Conservation (phyloP, 495 filamentous ascomycete species). For the Penicillium taxi region DNA sequence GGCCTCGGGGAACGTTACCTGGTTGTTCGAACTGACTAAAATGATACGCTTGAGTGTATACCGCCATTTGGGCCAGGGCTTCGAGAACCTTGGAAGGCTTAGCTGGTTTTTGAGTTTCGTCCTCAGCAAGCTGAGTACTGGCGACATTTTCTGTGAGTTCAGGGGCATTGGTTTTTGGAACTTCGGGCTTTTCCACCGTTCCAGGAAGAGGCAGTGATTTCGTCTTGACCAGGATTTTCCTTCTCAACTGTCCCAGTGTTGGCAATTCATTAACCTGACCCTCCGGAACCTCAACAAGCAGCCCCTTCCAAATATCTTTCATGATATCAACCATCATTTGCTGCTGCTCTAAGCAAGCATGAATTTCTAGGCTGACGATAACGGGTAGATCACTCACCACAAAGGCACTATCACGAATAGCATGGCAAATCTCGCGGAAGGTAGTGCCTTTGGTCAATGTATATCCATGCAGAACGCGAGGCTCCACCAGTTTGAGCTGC, state of each 20-base stretch:
- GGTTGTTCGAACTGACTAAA: constrained; percentile 62
- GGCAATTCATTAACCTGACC: constrained; percentile 50
- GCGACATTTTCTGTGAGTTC: constrained; percentile 7
- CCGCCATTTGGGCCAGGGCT: constrained; percentile 60
- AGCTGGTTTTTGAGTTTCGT: constrained; percentile 14
- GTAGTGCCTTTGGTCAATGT: constrained; percentile 81
- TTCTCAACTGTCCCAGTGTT: constrained; percentile 52
- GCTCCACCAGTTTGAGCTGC: constrained; percentile 47
- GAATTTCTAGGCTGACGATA: constrained; percentile 85
- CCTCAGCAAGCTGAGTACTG: constrained; percentile 4
- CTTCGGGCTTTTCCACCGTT: constrained; percentile 24
- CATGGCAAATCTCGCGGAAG: constrained; percentile 75
- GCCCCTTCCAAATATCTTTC: constrained; percentile 61
- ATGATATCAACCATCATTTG: constrained; percentile 87
- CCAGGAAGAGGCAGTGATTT: constrained; percentile 50
- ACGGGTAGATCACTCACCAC: constrained; percentile 65
- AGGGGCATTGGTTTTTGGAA: too few relatives aligned
- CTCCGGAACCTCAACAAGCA: constrained; percentile 54
- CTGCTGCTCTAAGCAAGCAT: constrained; percentile 70
- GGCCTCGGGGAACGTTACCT: constrained; percentile 19
- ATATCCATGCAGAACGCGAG: constrained; percentile 77
- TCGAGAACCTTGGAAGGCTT: constrained; percentile 68
- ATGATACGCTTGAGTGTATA: constrained; percentile 75
- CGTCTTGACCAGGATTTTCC: constrained; percentile 86
- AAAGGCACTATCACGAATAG: constrained; percentile 75